These are phyloP conservation scores for Symbiodinium pilosum DNA, from an alignment of 73 alveolate species.

Conservation along the genomic window DNA sequence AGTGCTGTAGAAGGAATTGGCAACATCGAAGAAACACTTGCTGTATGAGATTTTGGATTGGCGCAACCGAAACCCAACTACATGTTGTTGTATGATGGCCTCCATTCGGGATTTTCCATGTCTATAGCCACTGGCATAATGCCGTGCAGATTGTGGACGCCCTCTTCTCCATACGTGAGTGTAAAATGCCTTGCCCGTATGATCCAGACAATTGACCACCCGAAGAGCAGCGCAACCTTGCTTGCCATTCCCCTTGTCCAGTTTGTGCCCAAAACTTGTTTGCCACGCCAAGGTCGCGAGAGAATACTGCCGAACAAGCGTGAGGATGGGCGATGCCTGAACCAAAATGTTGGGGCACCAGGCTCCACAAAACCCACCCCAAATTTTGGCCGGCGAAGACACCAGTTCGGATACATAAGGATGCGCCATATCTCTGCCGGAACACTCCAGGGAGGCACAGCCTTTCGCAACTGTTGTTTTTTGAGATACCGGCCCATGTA, in stretches of 20 bases:
- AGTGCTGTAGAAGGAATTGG: neutral
- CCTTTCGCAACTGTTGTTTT: neutral
- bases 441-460: slow-evolving; percentile 1
- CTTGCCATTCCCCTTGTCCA: neutral
- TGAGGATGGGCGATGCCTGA: neutral
- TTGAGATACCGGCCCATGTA: neutral
- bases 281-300: neutral
- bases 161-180: neutral
- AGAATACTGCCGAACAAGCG: neutral
- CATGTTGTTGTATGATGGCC: neutral
- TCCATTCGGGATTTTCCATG: neutral
- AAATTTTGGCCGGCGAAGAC: neutral
- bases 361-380: neutral
- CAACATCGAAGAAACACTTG: neutral
- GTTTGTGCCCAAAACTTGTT: neutral
- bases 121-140: neutral
- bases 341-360: neutral
- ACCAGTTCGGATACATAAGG: neutral
- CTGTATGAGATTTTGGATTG: neutral
- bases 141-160: neutral
- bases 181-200: neutral
- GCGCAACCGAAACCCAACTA: neutral
- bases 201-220: slow-evolving; percentile 11
- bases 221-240: neutral
- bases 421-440: slow-evolving; percentile 22